Conservation (phyloP, 2,329 filamentous ascomycete species). For the Chaetothyriales sp. region DNA sequence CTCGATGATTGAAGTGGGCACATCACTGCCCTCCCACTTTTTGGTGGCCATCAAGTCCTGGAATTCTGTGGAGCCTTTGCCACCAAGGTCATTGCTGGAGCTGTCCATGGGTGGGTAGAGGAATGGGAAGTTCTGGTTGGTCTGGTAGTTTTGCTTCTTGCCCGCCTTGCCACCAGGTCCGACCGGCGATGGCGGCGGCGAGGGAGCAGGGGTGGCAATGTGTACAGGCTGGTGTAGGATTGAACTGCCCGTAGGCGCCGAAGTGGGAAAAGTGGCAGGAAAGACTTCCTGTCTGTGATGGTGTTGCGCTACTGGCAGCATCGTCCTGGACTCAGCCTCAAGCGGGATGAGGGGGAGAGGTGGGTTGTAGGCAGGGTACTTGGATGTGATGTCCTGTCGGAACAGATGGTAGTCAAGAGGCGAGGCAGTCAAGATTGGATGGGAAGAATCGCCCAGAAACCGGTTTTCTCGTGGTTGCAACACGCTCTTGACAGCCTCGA, state of each 20-base stretch:
- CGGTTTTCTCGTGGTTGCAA: conserved; percentile 43
- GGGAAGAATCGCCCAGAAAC: conserved; percentile 48
- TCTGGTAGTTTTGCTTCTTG: conserved; percentile 99
- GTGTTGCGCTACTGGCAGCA: conserved; percentile 71
- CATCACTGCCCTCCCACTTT: conserved; percentile 84
- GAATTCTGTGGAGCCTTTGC: conserved; percentile 67
- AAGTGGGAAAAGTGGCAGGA: conserved; percentile 30
- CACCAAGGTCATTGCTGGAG: conserved; percentile 75
- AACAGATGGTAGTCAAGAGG: conserved; percentile 94
- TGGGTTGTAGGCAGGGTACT: conserved; percentile 92
- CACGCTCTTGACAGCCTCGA: conserved; percentile 57
- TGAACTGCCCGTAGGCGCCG: conserved; percentile 37
- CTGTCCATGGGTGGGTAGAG: conserved; percentile 88
- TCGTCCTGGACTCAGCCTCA: conserved; percentile 78
- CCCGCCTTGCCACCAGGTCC: conserved; percentile 73
- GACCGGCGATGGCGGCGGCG: conserved; percentile 80
- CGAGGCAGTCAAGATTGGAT: conserved; percentile 62
- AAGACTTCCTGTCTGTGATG: conserved; percentile 47
- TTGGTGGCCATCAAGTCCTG: conserved; percentile 68
- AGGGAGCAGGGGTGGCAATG: conserved; percentile 94
- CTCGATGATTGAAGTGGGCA: conserved; percentile 87
- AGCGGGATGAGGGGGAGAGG: conserved; percentile 69
- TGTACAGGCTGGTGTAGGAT: conserved; percentile 94
- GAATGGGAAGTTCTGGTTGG: conserved; percentile 96
- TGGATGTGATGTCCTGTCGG: conserved; percentile 89